Evolutionary conservation across 805 yeast genomes (phyloP).

Genomic region (Candida morakotiae): DNA sequence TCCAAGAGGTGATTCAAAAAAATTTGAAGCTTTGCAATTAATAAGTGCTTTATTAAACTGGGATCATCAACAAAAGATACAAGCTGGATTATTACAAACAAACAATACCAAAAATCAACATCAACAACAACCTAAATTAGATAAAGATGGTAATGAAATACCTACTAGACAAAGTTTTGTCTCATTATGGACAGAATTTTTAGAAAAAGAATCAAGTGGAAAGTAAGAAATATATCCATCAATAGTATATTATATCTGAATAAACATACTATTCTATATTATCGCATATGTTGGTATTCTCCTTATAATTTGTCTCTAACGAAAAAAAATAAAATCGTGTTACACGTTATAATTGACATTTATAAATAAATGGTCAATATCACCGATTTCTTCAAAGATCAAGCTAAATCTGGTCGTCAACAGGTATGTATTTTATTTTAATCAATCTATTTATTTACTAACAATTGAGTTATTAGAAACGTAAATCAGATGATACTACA

Average conservation of each 20-base stretch:
- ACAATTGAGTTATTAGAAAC: constrained; percentile 6
- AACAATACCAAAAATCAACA: constrained; percentile 7
- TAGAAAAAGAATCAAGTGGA: constrained; percentile 60
- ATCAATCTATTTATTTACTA: constrained; percentile 1
- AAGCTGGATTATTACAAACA: constrained; percentile 62
- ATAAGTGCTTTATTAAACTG: constrained; percentile 81
- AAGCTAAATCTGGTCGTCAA: neutral
- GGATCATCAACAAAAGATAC: constrained; percentile 76
- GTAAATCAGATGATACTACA: constrained; percentile 9
- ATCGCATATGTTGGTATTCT: no score
- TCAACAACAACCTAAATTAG: constrained; percentile 8
- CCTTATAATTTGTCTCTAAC: no score
- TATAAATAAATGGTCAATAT: neutral
- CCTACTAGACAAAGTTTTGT: constrained; percentile 53
- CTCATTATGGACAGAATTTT: constrained; percentile 73
- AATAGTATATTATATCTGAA: neutral
- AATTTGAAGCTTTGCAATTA: constrained; percentile 85
- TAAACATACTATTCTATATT: no score
- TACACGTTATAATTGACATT: neutral
- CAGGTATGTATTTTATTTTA: neutral
- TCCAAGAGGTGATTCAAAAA: constrained; percentile 91
- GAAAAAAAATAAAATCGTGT: no score
- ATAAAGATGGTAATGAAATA: constrained; percentile 14
- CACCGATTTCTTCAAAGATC: neutral
- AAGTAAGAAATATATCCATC: constrained; percentile 2